Percentiles rank a stretch among this genome's conserved stretches.
These are phyloP conservation scores for Peronospora belbahrii DNA, from an alignment of 352 stramenopile species.

Conservation along the genomic window DNA sequence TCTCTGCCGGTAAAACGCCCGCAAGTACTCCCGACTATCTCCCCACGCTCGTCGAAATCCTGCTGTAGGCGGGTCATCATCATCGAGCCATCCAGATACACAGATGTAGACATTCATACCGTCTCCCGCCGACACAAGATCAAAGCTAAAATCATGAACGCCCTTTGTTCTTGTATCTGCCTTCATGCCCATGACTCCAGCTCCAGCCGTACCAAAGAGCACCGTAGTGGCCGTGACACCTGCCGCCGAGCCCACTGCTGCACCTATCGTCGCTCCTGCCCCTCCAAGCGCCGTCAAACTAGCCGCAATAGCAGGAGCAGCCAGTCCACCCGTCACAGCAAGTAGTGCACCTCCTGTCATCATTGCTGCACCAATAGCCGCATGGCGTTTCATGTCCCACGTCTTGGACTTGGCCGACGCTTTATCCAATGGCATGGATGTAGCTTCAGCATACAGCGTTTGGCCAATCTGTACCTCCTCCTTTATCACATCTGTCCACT, in stretches of 20 bases:
- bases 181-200: constrained; percentile 74
- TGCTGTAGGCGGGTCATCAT: constrained; percentile 47
- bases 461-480: constrained; percentile 69
- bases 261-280: constrained; percentile 55
- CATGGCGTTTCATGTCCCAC: constrained; percentile 79
- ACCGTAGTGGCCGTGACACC: constrained; percentile 65
- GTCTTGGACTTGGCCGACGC: constrained; percentile 40
- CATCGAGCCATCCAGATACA: constrained; percentile 74
- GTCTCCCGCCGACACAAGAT: constrained; percentile 68
- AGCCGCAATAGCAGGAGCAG: constrained; percentile 47
- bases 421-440: constrained; percentile 65
- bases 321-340: constrained; percentile 62
- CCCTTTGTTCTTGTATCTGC: constrained; percentile 62
- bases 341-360: constrained; percentile 66
- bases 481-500: constrained; percentile 50
- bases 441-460: constrained; percentile 63
- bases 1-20: constrained; percentile 58
- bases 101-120: constrained; percentile 88
- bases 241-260: constrained; percentile 39
- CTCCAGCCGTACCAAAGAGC: constrained; percentile 74
- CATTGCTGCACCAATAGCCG: constrained; percentile 54
- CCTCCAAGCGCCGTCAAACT: constrained; percentile 56
- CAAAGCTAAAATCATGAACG: constrained; percentile 77
- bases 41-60: constrained; percentile 73
- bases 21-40: constrained; percentile 69